phyloP scores from a whole-genome alignment of 1,284 basidiomycete species.

The Sphaerobolus stellatus region DNA sequence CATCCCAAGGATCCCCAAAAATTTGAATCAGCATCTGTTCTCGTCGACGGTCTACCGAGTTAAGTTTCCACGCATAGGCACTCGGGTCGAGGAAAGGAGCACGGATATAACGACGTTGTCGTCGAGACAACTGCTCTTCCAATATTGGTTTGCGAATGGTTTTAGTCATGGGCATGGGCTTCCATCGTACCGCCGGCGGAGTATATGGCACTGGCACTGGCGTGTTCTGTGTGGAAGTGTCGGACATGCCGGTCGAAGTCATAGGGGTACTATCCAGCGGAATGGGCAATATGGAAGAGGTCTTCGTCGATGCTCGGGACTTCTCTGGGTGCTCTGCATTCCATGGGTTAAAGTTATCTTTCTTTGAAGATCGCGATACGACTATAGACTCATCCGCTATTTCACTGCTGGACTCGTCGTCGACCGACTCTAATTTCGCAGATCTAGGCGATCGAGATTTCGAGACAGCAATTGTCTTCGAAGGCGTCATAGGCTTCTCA shows the following conservation, averaged over 20 bases:
- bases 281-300: too few species aligned
- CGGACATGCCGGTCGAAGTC: slow-evolving; percentile 2
- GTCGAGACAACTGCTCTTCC: too few species aligned
- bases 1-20: slow-evolving; percentile 12
- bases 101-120: slow-evolving; percentile 9
- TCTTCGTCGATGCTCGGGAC: too few species aligned
- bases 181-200: too few species aligned
- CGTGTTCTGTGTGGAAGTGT: background rate
- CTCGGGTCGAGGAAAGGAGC: slow-evolving; percentile 8
- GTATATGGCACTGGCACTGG: too few species aligned
- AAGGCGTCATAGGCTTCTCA: too few species aligned
- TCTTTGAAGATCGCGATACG: too few species aligned
- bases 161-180: too few species aligned
- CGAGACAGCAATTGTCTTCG: too few species aligned
- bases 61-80: slow-evolving; percentile 7
- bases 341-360: too few species aligned
- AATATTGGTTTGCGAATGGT: too few species aligned
- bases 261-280: background rate
- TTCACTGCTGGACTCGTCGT: background rate
- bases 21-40: slow-evolving; percentile 4
- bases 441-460: background rate
- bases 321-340: too few species aligned
- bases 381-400: background rate
- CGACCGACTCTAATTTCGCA: background rate
- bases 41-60: background rate